Percentiles rank a stretch among this genome's conserved stretches.
Conservation (phyloP, 768 basidiomycete genomes). For the Tremella fuciformis region DNA sequence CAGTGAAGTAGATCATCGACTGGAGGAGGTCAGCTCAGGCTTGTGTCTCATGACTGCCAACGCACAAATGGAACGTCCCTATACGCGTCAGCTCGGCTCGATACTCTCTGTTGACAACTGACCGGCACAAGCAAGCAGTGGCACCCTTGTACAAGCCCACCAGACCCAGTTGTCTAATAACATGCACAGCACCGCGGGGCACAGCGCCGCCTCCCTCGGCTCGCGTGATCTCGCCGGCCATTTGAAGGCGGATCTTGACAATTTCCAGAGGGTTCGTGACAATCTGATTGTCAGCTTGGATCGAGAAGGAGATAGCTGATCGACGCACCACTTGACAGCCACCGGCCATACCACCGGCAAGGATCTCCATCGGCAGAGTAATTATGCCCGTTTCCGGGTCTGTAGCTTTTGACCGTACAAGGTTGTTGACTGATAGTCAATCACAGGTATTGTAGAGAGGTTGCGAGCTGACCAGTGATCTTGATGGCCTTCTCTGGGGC, state of each 20-base stretch:
- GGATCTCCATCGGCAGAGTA: constrained; percentile 79
- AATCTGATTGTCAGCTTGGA: constrained; percentile 57
- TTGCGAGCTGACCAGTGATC: constrained; percentile 71
- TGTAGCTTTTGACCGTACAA: constrained; percentile 75
- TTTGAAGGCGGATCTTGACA: constrained; percentile 47
- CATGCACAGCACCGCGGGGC: constrained; percentile 84
- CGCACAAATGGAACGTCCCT: constrained; percentile 77
- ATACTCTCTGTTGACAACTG: background rate
- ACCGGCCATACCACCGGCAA: constrained; percentile 89
- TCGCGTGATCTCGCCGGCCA: constrained; percentile 81
- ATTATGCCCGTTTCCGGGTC: constrained; percentile 97
- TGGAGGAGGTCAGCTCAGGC: too few relatives aligned
- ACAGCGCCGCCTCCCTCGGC: constrained; percentile 64
- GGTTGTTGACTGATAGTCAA: constrained; percentile 61
- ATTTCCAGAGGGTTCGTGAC: constrained; percentile 88
- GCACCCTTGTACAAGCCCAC: constrained; percentile 90
- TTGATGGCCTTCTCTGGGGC: constrained; percentile 72
- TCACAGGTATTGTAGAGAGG: constrained; percentile 42
- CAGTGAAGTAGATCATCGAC: constrained; percentile 59
- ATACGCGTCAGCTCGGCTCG: background rate
- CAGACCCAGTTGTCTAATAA: constrained; percentile 86
- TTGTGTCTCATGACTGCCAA: too few relatives aligned
- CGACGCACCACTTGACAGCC: constrained; percentile 92
- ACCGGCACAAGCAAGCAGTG: constrained; percentile 73
- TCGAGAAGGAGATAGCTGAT: background rate